phyloP scores from a whole-genome alignment of 768 basidiomycete genomes.

The Rhodotorula diobovata region DNA sequence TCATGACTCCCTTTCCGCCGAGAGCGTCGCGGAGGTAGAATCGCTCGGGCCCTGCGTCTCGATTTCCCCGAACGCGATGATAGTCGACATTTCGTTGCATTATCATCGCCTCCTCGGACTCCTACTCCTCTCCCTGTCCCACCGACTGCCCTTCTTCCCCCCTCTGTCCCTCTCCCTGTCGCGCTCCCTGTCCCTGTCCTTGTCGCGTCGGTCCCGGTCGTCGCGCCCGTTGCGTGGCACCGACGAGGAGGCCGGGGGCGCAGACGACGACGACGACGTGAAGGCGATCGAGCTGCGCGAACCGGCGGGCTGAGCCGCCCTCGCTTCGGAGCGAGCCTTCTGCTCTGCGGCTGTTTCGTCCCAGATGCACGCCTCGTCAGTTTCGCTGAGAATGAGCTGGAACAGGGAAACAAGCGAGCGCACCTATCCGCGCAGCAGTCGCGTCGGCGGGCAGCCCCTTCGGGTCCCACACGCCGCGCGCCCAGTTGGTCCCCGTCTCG shows the following conservation, averaged over 20 bases:
- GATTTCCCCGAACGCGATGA: too few relatives aligned
- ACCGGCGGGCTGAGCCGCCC: constrained; percentile 55
- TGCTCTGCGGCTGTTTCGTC: constrained; percentile 63
- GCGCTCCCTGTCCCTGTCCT: constrained; percentile 13
- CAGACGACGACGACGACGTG: constrained; percentile 44
- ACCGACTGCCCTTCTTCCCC: constrained; percentile 24
- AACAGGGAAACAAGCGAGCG: constrained; percentile 43
- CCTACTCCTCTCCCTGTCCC: constrained; percentile 35
- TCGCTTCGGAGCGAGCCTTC: constrained; percentile 62
- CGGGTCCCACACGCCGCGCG: constrained; percentile 68
- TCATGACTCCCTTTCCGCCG: too few relatives aligned
- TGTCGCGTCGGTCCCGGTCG: constrained; percentile 12
- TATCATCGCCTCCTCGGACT: constrained; percentile 27
- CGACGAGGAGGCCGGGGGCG: neutral
- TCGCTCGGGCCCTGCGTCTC: neutral
- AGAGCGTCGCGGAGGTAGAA: too few relatives aligned
- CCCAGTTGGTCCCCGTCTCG: constrained; percentile 80
- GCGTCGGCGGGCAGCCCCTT: constrained; percentile 61
- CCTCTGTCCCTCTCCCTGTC: constrained; percentile 12
- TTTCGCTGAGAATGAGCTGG: too few relatives aligned
- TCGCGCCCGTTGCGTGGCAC: neutral
- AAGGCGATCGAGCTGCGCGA: constrained; percentile 66
- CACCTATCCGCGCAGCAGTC: constrained; percentile 74
- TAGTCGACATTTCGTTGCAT: neutral
- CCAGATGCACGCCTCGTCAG: too few relatives aligned